These are phyloP conservation scores for Trichaptum fuscoviolaceum DNA, from an alignment of 768 basidiomycete genomes.

Conservation along the genomic window DNA sequence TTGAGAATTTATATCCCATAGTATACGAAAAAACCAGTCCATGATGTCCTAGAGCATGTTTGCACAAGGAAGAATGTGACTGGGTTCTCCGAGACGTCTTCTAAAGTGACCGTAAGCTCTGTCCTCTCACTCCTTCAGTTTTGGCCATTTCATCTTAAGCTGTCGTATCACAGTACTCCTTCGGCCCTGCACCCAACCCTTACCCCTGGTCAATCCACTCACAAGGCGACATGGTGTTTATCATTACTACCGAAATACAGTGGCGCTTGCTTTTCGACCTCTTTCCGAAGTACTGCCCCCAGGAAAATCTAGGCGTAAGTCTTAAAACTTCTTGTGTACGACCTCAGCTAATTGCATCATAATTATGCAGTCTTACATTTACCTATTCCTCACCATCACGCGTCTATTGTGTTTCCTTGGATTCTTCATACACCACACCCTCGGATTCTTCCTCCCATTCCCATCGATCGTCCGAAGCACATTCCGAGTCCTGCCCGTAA, in stretches of 20 bases:
- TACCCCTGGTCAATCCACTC: not conserved
- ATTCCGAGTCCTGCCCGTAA: not conserved
- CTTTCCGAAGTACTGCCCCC: not conserved
- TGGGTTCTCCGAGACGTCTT: not conserved
- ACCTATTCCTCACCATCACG: not conserved
- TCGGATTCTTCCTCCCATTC: not conserved
- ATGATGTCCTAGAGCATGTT: not conserved
- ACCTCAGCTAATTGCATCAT: not conserved
- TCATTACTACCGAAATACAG: not conserved
- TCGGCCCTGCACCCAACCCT: not conserved
- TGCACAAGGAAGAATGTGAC: not conserved
- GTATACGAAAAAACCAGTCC: not conserved
- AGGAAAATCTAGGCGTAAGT: not conserved
- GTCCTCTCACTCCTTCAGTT: not conserved
- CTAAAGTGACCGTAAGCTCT: not conserved
- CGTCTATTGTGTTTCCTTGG: not conserved
- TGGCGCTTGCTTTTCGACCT: not conserved
- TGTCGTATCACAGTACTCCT: not conserved
- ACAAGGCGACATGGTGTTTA: not conserved
- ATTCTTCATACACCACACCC: not conserved
- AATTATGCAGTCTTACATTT: not conserved
- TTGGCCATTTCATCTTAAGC: not conserved
- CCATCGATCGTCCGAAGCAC: not conserved
- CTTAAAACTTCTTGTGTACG: not conserved
- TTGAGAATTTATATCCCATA: not conserved